These are phyloP conservation scores for Diaporthe longicolla DNA, from an alignment of 2,329 filamentous ascomycete genomes.

Conservation along the genomic window DNA sequence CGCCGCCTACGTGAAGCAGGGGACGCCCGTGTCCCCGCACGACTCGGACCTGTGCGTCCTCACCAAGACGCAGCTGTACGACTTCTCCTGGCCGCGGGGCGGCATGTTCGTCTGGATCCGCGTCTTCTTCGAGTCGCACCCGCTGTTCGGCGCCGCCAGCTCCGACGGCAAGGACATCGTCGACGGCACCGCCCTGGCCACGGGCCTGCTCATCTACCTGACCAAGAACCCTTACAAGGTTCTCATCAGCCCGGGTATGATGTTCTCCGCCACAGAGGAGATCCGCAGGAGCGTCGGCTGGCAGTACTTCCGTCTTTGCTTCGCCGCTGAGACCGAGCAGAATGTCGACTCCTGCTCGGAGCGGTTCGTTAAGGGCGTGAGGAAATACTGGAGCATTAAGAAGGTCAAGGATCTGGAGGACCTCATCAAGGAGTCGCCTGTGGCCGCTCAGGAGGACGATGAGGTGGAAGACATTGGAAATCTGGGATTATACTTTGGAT, in stretches of 20 bases:
- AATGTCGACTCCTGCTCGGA: conserved; percentile 74
- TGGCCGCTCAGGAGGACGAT: conserved; percentile 39
- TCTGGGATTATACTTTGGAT: conserved; percentile 50
- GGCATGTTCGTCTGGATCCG: conserved; percentile 95
- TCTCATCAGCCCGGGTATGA: conserved; percentile 77
- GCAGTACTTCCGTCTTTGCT: conserved; percentile 84
- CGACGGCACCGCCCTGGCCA: conserved; percentile 68
- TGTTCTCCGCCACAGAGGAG: conserved; percentile 79
- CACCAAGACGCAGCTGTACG: conserved; percentile 79
- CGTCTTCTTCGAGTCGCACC: conserved; percentile 80
- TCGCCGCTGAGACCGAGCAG: conserved; percentile 84
- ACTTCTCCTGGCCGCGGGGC: conserved; percentile 84
- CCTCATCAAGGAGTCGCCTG: conserved; percentile 59
- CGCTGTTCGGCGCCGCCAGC: conserved; percentile 66
- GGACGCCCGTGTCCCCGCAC: conserved; percentile 58
- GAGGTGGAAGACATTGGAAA: conserved; percentile 47
- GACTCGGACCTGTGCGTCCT: conserved; percentile 80
- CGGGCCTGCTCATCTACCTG: conserved; percentile 79
- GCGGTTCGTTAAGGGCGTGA: conserved; percentile 77
- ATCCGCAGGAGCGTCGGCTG: conserved; percentile 73
- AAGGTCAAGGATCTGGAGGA: conserved; percentile 75
- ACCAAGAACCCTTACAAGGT: conserved; percentile 79
- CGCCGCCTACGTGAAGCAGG: conserved; percentile 75
- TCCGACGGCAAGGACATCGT: conserved; percentile 58
- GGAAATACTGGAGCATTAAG: conserved; percentile 84